Evolutionary conservation across 371 early-diverging fungal species (phyloP), one percentile per base, ranked within the genome.

Genomic region (Aphelidium insulamus): DNA sequence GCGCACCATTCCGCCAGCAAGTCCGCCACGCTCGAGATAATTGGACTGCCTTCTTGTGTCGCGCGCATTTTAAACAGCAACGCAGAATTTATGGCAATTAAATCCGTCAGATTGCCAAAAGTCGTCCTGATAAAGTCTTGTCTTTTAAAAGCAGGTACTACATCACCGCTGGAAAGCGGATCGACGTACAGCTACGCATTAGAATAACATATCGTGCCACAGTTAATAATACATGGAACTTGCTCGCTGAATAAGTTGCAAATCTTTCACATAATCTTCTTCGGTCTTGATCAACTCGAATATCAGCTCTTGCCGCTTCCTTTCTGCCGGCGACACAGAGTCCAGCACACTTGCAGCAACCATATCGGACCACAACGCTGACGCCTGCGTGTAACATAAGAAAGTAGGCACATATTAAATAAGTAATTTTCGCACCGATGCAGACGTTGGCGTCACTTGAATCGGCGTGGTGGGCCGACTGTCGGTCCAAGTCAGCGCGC

Each of bases 211-310:
- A 21, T 26, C 12, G 9, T 21, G 1, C 32, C 28, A 19, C 6
- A 28, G 11, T 10, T 21, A 21, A 25, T 11, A 5, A 5, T 0
- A 10, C 21, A 28, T 9, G 21, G 15, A 6, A 27, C 55, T 19
- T 54, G 80, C 78, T 46, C 69, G 68, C 43, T 66, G 53, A 17
- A 80, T 44, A 12, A 71, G 52, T 32, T 68, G 66, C 26, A 82
- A 49, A 44, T 90, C 91, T 22, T 67, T 63, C 20, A 86, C 78
- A 52, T 75, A 90, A 44, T 85, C 82, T 41, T 71, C 70, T 47
- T 88, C 88, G 2, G 78, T 81, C 26, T 77, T 66, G 21, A 91
- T 75, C 33, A 87, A 39, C 52, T 91, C 91, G 52, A 71, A 83
- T 34, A 91, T 79, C 21, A 72, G 73, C 45, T 91, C 87, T 44